A percentile compares a stretch with the other conserved stretches of the same genome.
Conservation (phyloP, 352 stramenopile species). For the Pythium chondricola region DNA sequence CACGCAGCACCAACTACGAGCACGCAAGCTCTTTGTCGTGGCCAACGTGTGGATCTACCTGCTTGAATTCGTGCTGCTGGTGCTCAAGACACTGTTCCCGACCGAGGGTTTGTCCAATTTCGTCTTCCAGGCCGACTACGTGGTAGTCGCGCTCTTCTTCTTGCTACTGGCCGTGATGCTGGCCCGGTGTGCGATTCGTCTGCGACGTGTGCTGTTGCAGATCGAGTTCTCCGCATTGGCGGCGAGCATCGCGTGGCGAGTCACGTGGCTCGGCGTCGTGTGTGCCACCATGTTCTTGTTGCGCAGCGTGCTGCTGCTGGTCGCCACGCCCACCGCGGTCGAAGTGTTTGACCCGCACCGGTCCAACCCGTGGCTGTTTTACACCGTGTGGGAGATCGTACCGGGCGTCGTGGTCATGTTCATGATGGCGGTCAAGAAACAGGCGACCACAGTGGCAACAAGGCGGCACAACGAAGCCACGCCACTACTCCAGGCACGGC, state of each 20-base stretch:
- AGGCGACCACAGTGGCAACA: too few species aligned
- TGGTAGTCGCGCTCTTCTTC: constrained; percentile 69
- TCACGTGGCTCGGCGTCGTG: constrained; percentile 53
- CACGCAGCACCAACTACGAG: constrained; percentile 34
- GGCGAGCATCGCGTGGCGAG: constrained; percentile 36
- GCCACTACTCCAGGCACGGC: constrained; percentile 35
- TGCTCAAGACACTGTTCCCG: constrained; percentile 68
- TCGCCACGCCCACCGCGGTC: constrained; percentile 60
- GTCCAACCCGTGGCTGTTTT: constrained; percentile 73
- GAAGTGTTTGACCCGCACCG: constrained; percentile 66
- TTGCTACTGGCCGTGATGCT: constrained; percentile 66
- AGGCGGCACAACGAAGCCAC: constrained; percentile 33
- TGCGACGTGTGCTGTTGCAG: constrained; percentile 51
- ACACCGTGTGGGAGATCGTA: constrained; percentile 67
- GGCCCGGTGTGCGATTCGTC: constrained; percentile 40
- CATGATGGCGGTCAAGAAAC: constrained; percentile 75
- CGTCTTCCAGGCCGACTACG: constrained; percentile 68
- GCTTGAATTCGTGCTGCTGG: constrained; percentile 58
- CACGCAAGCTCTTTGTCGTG: constrained; percentile 64
- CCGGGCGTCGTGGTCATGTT: constrained; percentile 65
- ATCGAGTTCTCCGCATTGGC: constrained; percentile 73
- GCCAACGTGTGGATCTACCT: constrained; percentile 83
- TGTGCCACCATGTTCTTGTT: constrained; percentile 53
- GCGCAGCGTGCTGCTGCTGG: constrained; percentile 50
- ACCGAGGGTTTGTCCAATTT: constrained; percentile 31